Evolutionary conservation across 805 yeast genomes (phyloP).

Genomic region (Ogataea paradorogensis): DNA sequence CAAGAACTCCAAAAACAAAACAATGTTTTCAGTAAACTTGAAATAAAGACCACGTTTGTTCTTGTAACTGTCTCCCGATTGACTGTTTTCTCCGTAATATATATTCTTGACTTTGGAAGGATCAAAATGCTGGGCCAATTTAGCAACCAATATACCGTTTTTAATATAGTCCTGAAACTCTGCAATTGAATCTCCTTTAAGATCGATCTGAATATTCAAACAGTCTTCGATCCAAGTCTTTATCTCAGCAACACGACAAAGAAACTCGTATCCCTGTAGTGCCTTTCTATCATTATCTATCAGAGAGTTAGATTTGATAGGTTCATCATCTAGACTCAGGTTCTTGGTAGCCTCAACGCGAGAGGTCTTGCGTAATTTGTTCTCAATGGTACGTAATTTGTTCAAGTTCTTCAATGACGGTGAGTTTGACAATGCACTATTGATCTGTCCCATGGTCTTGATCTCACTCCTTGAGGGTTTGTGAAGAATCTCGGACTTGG

Average conservation of each 20-base stretch:
- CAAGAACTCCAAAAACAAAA: slow-evolving; percentile 70
- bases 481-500: slow-evolving; percentile 3
- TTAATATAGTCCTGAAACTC: slow-evolving; percentile 62
- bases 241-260: slow-evolving; percentile 51
- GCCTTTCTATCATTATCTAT: slow-evolving; percentile 31
- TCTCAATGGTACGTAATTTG: slow-evolving; percentile 31
- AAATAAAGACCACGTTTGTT: slow-evolving; percentile 56
- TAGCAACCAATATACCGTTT: slow-evolving; percentile 84
- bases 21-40: slow-evolving; percentile 90
- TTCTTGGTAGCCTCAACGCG: slow-evolving; percentile 16
- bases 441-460: slow-evolving; percentile 32
- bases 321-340: slow-evolving; percentile 5
- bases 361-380: slow-evolving; percentile 19
- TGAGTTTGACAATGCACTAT: slow-evolving; percentile 33
- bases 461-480: slow-evolving; percentile 28
- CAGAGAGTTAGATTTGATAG: slow-evolving; percentile 17
- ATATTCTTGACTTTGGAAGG: slow-evolving; percentile 60
- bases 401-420: slow-evolving; percentile 36
- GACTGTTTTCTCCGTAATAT: slow-evolving; percentile 44
- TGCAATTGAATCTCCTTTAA: slow-evolving; percentile 38
- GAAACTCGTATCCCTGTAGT: slow-evolving; percentile 41
- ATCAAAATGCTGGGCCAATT: slow-evolving; percentile 66
- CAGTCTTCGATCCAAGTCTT: slow-evolving; percentile 47
- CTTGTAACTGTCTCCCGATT: slow-evolving; percentile 22
- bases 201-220: slow-evolving; percentile 24